These are phyloP conservation scores for Polygonum aviculare DNA, from an alignment of 148 eudicot genomes.

Conservation along the genomic window DNA sequence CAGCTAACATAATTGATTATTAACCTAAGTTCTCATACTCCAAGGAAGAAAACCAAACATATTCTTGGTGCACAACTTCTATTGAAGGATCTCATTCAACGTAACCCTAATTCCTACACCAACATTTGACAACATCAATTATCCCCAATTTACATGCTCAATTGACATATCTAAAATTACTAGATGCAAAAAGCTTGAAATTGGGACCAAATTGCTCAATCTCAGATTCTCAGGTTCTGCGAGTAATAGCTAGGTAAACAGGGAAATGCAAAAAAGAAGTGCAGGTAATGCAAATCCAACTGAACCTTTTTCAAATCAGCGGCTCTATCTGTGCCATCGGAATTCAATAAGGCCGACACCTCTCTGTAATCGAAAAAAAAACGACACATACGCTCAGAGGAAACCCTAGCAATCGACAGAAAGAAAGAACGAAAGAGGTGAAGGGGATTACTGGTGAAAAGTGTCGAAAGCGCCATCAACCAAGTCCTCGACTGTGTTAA, in stretches of 20 bases:
- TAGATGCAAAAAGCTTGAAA: not conserved
- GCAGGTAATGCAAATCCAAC: not conserved
- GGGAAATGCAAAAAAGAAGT: not conserved
- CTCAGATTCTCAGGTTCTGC: not conserved
- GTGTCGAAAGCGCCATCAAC: slow-evolving; percentile 59
- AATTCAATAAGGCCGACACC: slow-evolving; percentile 39
- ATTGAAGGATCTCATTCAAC: not conserved
- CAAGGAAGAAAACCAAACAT: not conserved
- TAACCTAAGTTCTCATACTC: not conserved
- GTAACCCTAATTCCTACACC: not conserved
- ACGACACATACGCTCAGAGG: not conserved
- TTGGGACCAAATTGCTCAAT: not conserved
- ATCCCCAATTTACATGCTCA: not conserved
- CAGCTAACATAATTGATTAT: not conserved
- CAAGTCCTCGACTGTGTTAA: slow-evolving; percentile 49
- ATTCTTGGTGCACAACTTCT: not conserved
- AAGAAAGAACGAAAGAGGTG: slow-evolving; percentile 11
- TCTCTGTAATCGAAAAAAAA: slow-evolving; percentile 33
- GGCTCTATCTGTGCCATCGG: slow-evolving; percentile 42
- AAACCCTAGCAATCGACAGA: not conserved
- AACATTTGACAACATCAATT: not conserved
- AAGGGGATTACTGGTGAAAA: slow-evolving; percentile 41
- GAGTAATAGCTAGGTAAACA: not conserved
- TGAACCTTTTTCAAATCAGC: slow-evolving; percentile 47
- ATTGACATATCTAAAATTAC: not conserved